phyloP scores from a whole-genome alignment of 2,329 filamentous ascomycete genomes.

The Phaeosphaeria sp. region DNA sequence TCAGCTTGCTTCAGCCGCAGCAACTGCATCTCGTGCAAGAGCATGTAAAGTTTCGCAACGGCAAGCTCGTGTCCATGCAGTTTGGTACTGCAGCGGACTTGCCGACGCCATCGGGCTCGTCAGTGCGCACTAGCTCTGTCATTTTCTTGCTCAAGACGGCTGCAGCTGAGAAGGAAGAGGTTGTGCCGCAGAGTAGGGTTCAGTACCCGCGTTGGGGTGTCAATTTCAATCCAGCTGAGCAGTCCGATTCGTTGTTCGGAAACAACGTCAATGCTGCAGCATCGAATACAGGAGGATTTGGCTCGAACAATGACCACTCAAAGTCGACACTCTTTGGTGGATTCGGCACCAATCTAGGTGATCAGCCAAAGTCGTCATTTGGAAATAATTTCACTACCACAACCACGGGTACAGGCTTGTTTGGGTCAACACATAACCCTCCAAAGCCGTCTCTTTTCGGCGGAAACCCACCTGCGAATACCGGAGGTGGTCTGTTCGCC shows the following conservation, averaged over 20 bases:
- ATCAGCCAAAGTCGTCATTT: neutral
- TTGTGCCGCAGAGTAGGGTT: neutral
- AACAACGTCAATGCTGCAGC: neutral
- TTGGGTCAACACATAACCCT: neutral
- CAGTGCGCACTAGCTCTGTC: neutral
- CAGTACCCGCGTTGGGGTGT: neutral
- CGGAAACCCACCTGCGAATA: neutral
- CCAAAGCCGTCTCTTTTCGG: neutral
- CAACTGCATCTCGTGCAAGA: slow-evolving; percentile 21
- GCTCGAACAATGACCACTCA: neutral
- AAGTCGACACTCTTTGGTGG: neutral
- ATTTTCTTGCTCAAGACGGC: neutral
- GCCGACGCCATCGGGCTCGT: slow-evolving; percentile 19
- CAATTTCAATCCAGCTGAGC: neutral
- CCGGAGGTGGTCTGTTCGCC: neutral
- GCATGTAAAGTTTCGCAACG: slow-evolving; percentile 15
- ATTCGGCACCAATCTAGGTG: neutral
- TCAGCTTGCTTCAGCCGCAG: slow-evolving; percentile 18
- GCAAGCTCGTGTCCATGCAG: slow-evolving; percentile 19
- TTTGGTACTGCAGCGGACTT: slow-evolving; percentile 10
- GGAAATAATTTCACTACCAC: neutral
- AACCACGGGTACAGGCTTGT: neutral
- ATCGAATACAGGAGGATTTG: neutral
- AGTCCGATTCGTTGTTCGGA: neutral
- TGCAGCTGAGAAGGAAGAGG: neutral